phyloP scores from a whole-genome alignment of 257 asterid genomes.

The Solanum rostratum region DNA sequence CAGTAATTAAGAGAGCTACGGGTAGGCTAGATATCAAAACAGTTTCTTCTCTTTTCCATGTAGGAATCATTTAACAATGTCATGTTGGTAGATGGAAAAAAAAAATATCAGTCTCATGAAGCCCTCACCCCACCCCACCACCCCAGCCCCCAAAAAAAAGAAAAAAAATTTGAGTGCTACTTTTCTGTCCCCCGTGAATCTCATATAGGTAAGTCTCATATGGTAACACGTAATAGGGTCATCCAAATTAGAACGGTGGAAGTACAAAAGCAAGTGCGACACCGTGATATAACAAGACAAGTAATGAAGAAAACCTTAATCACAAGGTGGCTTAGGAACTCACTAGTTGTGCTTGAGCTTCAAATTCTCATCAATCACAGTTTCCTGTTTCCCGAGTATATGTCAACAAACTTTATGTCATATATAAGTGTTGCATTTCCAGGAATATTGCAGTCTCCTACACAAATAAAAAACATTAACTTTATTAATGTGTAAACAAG shows the following conservation, averaged over 20 bases:
- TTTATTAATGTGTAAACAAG: background rate
- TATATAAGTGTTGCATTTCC: conserved; percentile 76
- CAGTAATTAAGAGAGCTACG: background rate
- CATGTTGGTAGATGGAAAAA: too few relatives aligned
- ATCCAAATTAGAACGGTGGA: background rate
- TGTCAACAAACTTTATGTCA: conserved; percentile 53
- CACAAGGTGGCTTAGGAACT: background rate
- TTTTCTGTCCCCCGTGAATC: too few relatives aligned
- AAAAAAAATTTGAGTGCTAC: too few relatives aligned
- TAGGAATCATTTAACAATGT: too few relatives aligned
- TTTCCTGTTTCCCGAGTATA: conserved; percentile 67
- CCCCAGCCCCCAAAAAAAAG: too few relatives aligned
- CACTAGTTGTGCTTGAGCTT: background rate
- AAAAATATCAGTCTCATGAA: too few relatives aligned
- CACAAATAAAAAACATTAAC: background rate
- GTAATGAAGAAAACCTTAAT: background rate
- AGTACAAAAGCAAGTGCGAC: background rate
- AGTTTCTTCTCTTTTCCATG: background rate
- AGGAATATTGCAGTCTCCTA: conserved; percentile 92
- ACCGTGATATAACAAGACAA: background rate
- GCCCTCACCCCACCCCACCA: too few relatives aligned
- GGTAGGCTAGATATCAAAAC: background rate
- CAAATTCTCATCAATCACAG: background rate
- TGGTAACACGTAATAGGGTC: background rate
- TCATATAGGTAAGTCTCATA: background rate